Evolutionary conservation across 306 rosid genomes (phyloP), one percentile per base, ranked within the genome.

Genomic region (Macrotyloma uniflorum): DNA sequence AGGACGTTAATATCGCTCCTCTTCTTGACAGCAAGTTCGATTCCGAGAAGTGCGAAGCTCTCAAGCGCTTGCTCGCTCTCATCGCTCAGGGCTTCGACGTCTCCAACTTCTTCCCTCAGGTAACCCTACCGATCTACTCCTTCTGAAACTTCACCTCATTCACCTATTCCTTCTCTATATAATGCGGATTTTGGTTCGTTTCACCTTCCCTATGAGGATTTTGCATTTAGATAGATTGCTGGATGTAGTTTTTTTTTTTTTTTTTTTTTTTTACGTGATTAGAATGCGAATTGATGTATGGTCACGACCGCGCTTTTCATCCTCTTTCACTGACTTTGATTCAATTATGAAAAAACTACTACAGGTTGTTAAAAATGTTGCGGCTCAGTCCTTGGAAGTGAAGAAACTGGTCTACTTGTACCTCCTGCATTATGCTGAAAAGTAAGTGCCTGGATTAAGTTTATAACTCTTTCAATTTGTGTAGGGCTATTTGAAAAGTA

Each of bases 361-460:
- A 36, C 90, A 96, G 99, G 98, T 96, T 67, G 99, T 96, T 49
- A 96, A 96, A 79, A 96, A 91, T 78, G 99, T 96, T 59, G 99
- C 99, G 38, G 80, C 98, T 15, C 97, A 87, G 68, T 87, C 98
- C 0, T 79, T 88, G 91, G 97, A 96, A 80, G 94, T 95, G 78
- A 95, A 95, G 91, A 96, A 96, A 94, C 94, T 96, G 14, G 99
- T 83, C 36, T 96, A 93, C 88, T 81, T 96, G 88, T 96, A 93
- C 86, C 95, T 96, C 74, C 79, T 91, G 82, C 99, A 96, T 81
- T 96, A 96, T 76, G 99, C 99, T 71, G 97, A 96, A 78, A 91
- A 88, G 99, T 96, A 96, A 66, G 98, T 74, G 35, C 22, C 23
- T 26, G 67, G 36, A 28, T 66, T 24, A 35, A 46, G 67, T 80